Evolutionary conservation across 1,139 yeast species (phyloP).

Genomic region (Blastobotrys ciferrii): DNA sequence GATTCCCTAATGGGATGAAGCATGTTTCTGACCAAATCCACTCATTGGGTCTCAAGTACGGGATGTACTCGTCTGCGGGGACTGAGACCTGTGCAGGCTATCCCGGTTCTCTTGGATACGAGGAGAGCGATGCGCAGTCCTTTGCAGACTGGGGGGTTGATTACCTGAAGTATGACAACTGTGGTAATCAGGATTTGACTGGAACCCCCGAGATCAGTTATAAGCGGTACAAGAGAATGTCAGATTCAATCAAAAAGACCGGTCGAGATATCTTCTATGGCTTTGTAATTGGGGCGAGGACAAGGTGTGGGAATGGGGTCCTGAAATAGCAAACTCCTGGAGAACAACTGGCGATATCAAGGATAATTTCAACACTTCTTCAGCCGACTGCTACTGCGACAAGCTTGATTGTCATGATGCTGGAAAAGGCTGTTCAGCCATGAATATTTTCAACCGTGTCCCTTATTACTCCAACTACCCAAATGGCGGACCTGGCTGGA

Average conservation of each 20-base stretch:
- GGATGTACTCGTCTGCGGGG: slow-evolving; percentile 38
- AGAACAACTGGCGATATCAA: slow-evolving; percentile 34
- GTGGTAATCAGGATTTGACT: slow-evolving; percentile 32
- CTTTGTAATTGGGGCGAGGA: slow-evolving; percentile 38
- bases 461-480: slow-evolving; percentile 11
- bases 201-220: slow-evolving; percentile 31
- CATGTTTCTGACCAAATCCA: slow-evolving; percentile 30
- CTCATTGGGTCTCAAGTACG: slow-evolving; percentile 31
- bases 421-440: slow-evolving; percentile 33
- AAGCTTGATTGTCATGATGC: slow-evolving; percentile 28
- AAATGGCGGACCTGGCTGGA: slow-evolving; percentile 29
- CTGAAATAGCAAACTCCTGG: slow-evolving; percentile 35
- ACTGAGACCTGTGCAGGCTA: slow-evolving; percentile 34
- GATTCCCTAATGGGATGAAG: slow-evolving; percentile 35
- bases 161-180: slow-evolving; percentile 37
- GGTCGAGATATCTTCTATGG: slow-evolving; percentile 36
- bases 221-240: slow-evolving; percentile 33
- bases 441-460: slow-evolving; percentile 34
- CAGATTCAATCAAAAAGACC: slow-evolving; percentile 32
- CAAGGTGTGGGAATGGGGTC: slow-evolving; percentile 34
- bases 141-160: slow-evolving; percentile 36
- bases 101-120: slow-evolving; percentile 34
- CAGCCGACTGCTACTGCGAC: slow-evolving; percentile 33
- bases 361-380: slow-evolving; percentile 31
- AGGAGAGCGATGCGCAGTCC: slow-evolving; percentile 32